Percentiles rank a stretch among this genome's conserved stretches.
Conservation (phyloP, 257 asterid species). For the Solanum bukasovii region DNA sequence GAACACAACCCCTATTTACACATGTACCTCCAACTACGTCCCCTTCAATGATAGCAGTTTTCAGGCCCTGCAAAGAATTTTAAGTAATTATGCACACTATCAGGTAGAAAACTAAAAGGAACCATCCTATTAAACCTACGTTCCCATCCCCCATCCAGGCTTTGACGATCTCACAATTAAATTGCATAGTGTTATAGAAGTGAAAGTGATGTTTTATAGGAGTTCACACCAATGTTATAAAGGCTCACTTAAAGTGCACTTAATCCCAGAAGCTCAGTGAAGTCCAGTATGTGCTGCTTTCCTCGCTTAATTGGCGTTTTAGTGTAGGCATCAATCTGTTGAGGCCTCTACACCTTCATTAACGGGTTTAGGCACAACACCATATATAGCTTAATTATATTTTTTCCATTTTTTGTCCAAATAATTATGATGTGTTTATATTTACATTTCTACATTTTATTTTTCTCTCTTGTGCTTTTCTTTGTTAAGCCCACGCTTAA, state of each 20-base stretch:
- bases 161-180: background rate
- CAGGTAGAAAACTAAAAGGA: background rate
- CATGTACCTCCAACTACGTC: conserved; percentile 90
- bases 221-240: background rate
- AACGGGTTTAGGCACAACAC: background rate
- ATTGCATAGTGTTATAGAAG: background rate
- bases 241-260: background rate
- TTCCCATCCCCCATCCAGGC: background rate
- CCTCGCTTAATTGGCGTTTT: background rate
- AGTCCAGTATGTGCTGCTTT: background rate
- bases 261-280: background rate
- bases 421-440: background rate
- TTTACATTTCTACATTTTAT: background rate
- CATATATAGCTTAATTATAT: background rate
- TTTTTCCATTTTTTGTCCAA: background rate
- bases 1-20: conserved; percentile 85
- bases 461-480: background rate
- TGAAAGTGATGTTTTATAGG: background rate
- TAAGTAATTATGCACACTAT: background rate
- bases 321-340: background rate
- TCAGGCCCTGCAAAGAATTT: conserved; percentile 52
- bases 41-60: conserved; percentile 85
- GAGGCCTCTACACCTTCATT: background rate
- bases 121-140: background rate
- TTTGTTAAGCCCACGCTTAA: background rate